A percentile compares a stretch with the other conserved stretches of the same genome.
Conservation (phyloP, 179 eudicot species). For the Spergularia azorica region DNA sequence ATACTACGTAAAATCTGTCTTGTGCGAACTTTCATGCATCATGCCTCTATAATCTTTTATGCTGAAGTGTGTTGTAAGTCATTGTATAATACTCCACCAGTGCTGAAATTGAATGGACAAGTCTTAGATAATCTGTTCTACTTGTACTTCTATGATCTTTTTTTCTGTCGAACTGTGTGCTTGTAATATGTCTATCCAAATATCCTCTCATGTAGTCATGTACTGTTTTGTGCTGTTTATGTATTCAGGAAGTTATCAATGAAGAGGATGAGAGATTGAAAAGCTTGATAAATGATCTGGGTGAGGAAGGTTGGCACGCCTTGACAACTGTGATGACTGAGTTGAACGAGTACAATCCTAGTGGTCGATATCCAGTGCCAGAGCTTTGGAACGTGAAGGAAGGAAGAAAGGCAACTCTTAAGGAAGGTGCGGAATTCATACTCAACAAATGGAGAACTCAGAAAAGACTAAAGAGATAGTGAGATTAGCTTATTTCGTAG, state of each 20-base stretch:
- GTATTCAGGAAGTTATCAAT: conserved; percentile 35
- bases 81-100: neutral
- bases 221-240: conserved; percentile 6
- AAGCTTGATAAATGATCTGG: conserved; percentile 35
- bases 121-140: neutral
- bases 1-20: too few relatives aligned
- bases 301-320: conserved; percentile 31
- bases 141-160: neutral
- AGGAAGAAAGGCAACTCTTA: conserved; percentile 30
- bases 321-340: conserved; percentile 33
- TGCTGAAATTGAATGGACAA: neutral
- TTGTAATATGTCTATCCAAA: neutral
- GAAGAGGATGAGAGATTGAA: conserved; percentile 44
- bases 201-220: neutral
- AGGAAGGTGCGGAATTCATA: conserved; percentile 33
- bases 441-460: conserved; percentile 29
- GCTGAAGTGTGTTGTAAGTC: neutral
- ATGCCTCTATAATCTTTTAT: neutral
- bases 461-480: conserved; percentile 18
- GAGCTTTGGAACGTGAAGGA: conserved; percentile 47
- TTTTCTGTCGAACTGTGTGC: neutral
- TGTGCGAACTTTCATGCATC: neutral
- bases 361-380: conserved; percentile 37
- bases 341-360: conserved; percentile 45
- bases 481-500: neutral